Conservation (phyloP, 2,329 filamentous ascomycete species). For the Xylariaceae sp. region DNA sequence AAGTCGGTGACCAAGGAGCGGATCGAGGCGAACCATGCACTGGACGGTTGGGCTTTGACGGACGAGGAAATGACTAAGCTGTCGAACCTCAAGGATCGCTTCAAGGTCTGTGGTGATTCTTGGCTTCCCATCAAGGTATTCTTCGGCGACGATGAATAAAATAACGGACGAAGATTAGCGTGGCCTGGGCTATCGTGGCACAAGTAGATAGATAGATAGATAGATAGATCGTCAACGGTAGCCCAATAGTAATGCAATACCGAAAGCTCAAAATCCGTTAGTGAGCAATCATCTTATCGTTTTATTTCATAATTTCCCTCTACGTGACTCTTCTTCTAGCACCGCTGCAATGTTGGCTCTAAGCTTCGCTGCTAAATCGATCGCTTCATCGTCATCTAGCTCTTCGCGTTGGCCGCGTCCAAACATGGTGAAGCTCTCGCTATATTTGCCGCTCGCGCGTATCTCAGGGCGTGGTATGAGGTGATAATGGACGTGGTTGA, state of each 20-base stretch:
- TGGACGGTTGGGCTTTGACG: slow-evolving; percentile 76
- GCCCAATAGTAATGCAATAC: slow-evolving; percentile 1
- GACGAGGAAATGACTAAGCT: slow-evolving; percentile 75
- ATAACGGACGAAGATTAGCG: neutral
- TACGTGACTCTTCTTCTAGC: slow-evolving; percentile 51
- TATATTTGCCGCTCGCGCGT: slow-evolving; percentile 57
- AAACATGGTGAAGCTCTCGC: slow-evolving; percentile 82
- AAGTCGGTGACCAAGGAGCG: slow-evolving; percentile 79
- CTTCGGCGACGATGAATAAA: slow-evolving; percentile 80
- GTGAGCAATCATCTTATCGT: neutral
- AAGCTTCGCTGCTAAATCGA: slow-evolving; percentile 62
- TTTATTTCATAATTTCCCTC: slow-evolving; percentile 42
- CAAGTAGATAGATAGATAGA: slow-evolving; percentile 5
- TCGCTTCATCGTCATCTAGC: slow-evolving; percentile 77
- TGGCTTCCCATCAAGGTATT: slow-evolving; percentile 83
- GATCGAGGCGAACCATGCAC: slow-evolving; percentile 77
- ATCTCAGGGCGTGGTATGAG: slow-evolving; percentile 84
- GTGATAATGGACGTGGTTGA: slow-evolving; percentile 94
- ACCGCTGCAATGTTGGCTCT: slow-evolving; percentile 57
- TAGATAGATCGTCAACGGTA: slow-evolving; percentile 8
- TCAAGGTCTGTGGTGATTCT: slow-evolving; percentile 80
- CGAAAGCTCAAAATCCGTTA: neutral
- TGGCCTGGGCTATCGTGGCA: slow-evolving; percentile 5
- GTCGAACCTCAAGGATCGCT: slow-evolving; percentile 72
- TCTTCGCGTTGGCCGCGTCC: slow-evolving; percentile 75